Evolutionary conservation across 352 stramenopile genomes (phyloP).

Genomic region (Globisporangium viniferum): DNA sequence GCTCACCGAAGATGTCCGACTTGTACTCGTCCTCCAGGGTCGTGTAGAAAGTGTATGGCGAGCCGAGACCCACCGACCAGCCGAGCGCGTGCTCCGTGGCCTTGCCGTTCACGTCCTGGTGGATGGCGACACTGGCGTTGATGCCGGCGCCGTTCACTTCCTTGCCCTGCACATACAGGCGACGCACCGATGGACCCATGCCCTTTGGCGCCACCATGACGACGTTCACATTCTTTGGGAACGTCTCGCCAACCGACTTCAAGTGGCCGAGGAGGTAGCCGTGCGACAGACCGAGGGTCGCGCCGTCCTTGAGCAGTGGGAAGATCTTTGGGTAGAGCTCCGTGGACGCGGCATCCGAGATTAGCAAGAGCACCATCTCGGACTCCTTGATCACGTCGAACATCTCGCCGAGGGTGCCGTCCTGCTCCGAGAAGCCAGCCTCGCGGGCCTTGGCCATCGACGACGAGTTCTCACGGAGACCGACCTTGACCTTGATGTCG

Average conservation of each 20-base stretch:
- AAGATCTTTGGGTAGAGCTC: constrained; percentile 98
- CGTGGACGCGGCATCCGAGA: constrained; percentile 94
- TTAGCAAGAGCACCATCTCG: constrained; percentile 97
- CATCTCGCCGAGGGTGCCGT: constrained; percentile 95
- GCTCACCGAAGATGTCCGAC: constrained; percentile 98
- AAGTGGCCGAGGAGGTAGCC: constrained; percentile 97
- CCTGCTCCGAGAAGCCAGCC: constrained; percentile 92
- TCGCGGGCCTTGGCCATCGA: constrained; percentile 79
- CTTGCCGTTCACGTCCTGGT: constrained; percentile 93
- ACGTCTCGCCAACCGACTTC: constrained; percentile 92
- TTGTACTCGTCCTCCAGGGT: constrained; percentile 96
- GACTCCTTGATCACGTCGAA: constrained; percentile 95
- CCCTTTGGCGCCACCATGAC: constrained; percentile 98
- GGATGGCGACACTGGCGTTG: constrained; percentile 95
- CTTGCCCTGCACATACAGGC: constrained; percentile 98
- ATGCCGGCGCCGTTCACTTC: constrained; percentile 97
- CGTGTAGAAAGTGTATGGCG: constrained; percentile 98
- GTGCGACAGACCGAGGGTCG: constrained; percentile 96
- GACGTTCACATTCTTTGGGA: constrained; percentile 97
- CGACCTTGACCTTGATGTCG: constrained; percentile 91
- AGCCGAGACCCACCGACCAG: constrained; percentile 96
- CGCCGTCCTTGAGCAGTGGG: constrained; percentile 92
- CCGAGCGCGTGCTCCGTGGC: constrained; percentile 94
- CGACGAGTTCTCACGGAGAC: constrained; percentile 75
- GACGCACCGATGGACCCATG: constrained; percentile 96